A percentile compares a stretch with the other conserved stretches of the same genome.
These are phyloP conservation scores for Geotrichum carabidarum DNA, from an alignment of 1,139 yeast genomes.

Conservation along the genomic window DNA sequence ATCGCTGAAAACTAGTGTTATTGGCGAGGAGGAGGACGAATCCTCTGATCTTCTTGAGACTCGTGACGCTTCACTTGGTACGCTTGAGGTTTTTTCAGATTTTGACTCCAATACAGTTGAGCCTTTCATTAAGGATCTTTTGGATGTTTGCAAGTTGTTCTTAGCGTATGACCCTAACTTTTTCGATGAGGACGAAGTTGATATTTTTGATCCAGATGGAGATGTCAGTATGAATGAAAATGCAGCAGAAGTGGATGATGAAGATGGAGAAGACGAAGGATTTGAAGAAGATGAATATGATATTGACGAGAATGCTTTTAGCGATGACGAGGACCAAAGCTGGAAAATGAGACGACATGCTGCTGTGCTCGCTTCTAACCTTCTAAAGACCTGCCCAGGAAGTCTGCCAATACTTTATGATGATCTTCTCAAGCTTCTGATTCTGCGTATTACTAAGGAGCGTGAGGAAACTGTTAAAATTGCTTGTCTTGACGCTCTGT, in stretches of 20 bases:
- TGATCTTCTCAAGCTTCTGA: constrained; percentile 30
- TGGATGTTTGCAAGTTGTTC: constrained; percentile 42
- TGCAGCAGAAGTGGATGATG: constrained; percentile 27
- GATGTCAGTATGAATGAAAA: constrained; percentile 22
- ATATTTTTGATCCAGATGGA: constrained; percentile 34
- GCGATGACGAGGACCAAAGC: constrained; percentile 56
- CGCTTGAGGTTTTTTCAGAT: constrained; percentile 33
- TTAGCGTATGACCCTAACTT: constrained; percentile 57
- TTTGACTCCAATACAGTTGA: constrained; percentile 25
- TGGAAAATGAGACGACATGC: constrained; percentile 66
- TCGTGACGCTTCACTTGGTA: constrained; percentile 33
- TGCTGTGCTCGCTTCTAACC: constrained; percentile 43
- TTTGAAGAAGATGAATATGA: constrained; percentile 41
- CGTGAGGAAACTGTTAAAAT: constrained; percentile 40
- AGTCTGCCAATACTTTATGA: constrained; percentile 26
- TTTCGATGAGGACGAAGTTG: constrained; percentile 39
- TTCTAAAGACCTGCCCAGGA: constrained; percentile 40
- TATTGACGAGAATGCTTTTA: constrained; percentile 44
- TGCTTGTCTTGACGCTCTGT: constrained; percentile 36
- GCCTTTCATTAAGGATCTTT: constrained; percentile 33
- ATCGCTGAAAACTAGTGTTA: constrained; percentile 24
- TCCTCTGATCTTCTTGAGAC: constrained; percentile 30
- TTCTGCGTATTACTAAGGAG: constrained; percentile 35
- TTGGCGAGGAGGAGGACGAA: constrained; percentile 22
- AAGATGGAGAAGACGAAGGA: constrained; percentile 25